Base-by-base conservation (phyloP, 176 grass and related monocot genomes). In the Phoenix roebelenii region DNA sequence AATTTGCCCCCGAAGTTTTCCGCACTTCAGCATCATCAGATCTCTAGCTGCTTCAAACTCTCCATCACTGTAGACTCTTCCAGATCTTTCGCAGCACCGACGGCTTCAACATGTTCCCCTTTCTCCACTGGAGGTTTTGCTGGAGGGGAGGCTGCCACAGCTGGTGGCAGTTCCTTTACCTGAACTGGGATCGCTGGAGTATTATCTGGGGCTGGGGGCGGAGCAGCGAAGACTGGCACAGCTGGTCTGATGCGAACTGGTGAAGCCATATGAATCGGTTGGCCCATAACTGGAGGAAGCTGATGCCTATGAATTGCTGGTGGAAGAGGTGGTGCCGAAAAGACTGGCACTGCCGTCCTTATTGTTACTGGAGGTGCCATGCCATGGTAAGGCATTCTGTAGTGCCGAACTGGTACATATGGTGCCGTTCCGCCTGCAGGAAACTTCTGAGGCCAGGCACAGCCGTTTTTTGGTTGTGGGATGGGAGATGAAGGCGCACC, bases 331-430 rank as follows among this genome's bases (percentile, higher is more conserved):
- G 92, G 92, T 35, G 94, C 88, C 71, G 94, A 99, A 76, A 99
- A 99, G 55, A 93, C 94, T 54, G 94, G 88, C 53, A 92, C 82
- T 20, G 88, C 74, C 22, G 74, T 99, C 74, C 94, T 88, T 22
- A 99, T 53, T 65, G 94, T 93, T 16, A 99, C 85, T 32, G 94
- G 85, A 75, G 88, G 84, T 60, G 88, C 94, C 82, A 99, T 93
- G 53, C 76, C 79, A 81, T 83, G 93, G 50, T 85, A 99, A 76
- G 79, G 70, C 66, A 76, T 81, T 17, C 22, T 68, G 35, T 79
- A 93, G 70, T 84, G 88, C 20, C 79, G 58, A 60, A 93, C 82
- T 20, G 94, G 94, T 16, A 86, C 79, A 68, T 99, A 99, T 16
- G 93, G 93, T 2, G 76, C 62, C 23, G 88, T 88, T 65, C 79